Base-by-base conservation (phyloP, 1,284 basidiomycete genomes). In the Meira miltonrushii region DNA sequence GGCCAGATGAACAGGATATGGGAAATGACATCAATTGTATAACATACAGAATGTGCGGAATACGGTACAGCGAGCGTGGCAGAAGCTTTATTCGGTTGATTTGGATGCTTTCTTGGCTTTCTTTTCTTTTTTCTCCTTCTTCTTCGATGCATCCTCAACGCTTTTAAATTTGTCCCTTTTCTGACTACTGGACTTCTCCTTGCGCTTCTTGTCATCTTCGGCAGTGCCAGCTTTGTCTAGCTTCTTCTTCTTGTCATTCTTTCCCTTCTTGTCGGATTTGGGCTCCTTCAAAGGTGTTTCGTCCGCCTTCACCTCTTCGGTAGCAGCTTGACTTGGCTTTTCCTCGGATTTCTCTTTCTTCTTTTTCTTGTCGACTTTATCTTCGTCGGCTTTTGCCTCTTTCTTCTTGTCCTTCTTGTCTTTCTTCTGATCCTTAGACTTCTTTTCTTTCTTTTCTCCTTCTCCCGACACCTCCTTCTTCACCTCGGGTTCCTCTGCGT, bases 351-450 rank as follows among this genome's bases (percentile, higher is more conserved):
- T 33, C 28, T 33, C 28, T 33, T 33, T 33, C 8, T 33, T 53
- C 12, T 53, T 28, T 17, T 53, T 4, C 48, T 50, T 50, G 2
- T 19, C 33, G 2, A 25, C 48, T 41, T 63, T 65, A 19, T 74
- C 50, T 23, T 69, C 64, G 60, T 75, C 69, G 41, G 69, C 62
- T 40, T 70, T 67, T 23, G 71, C 65, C 21, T 74, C 65, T 9
- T 62, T 61, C 52, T 73, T 69, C 39, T 70, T 57, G 19, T 69
- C 71, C 60, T 53, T 53, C 37, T 53, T 53, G 4, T 53, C 50
- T 28, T 53, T 53, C 23, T 53, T 44, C 23, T 44, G 4, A 4
- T 17, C 8, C 43, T 44, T 44, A 4, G 3, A 3, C 43, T 44
- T 44, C 43, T 44, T 44, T 44, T 25, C 4, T 17, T 9, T 9